Conservation (phyloP, 306 rosid genomes). For the Sophora flavescens region DNA sequence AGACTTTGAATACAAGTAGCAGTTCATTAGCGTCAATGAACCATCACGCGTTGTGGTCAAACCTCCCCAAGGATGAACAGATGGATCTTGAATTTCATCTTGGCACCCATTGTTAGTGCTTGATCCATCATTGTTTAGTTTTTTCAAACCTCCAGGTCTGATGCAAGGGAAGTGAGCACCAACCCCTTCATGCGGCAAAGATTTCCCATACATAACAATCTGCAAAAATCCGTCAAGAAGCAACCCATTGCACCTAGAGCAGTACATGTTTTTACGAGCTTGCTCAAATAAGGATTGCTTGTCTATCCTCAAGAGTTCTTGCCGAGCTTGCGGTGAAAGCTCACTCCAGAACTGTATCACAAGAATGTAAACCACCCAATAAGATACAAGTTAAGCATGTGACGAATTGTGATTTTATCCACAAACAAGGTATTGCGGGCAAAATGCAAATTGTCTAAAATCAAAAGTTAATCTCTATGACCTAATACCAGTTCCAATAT, state of each 20-base stretch:
- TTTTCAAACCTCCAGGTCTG: conserved; percentile 60
- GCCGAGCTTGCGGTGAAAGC: conserved; percentile 71
- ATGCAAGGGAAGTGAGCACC: conserved; percentile 58
- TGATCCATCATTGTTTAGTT: conserved; percentile 63
- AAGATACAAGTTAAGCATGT: conserved; percentile 45
- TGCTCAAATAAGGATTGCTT: conserved; percentile 97
- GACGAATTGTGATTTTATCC: conserved; percentile 22
- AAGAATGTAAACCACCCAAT: conserved; percentile 42
- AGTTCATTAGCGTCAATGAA: conserved; percentile 84
- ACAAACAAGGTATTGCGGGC: conserved; percentile 1
- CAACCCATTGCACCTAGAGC: conserved; percentile 98
- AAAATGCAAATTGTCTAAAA: conserved; percentile 15
- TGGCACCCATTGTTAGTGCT: conserved; percentile 58
- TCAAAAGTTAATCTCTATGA: conserved; percentile 21
- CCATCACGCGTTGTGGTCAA: conserved; percentile 89
- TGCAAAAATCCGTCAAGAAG: conserved; percentile 97
- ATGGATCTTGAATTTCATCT: conserved; percentile 92
- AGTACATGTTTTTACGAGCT: conserved; percentile 99
- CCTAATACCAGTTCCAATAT: conserved; percentile 17
- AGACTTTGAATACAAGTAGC: conserved; percentile 84
- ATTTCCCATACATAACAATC: conserved; percentile 94
- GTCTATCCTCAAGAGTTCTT: conserved; percentile 90
- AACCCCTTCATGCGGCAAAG: conserved; percentile 81
- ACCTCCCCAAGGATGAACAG: conserved; percentile 99
- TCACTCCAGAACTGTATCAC: conserved; percentile 90